These are phyloP conservation scores for Flaveria robusta DNA, from an alignment of 129 eudicot genomes.

Conservation along the genomic window DNA sequence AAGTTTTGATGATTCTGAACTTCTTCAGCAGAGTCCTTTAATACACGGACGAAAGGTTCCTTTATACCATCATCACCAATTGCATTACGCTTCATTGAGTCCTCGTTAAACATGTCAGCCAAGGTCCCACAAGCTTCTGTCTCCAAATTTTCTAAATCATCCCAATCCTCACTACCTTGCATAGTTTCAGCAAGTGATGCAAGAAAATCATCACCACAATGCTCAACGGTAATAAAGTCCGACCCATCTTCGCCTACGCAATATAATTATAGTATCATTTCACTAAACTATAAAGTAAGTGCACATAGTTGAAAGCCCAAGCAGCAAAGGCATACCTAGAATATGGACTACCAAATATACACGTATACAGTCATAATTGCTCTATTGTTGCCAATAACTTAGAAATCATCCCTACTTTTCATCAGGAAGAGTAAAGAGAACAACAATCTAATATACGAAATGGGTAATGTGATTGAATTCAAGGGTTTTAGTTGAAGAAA, in stretches of 20 bases:
- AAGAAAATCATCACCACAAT: constrained; percentile 94
- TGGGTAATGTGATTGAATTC: neutral
- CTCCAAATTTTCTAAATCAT: constrained; percentile 82
- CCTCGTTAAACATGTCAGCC: constrained; percentile 63
- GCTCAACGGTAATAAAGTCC: constrained; percentile 89
- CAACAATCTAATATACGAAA: neutral
- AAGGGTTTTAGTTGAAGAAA: constrained; percentile 35
- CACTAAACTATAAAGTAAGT: neutral
- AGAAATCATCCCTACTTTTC: neutral
- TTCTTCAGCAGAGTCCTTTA: constrained; percentile 54
- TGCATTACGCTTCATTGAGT: constrained; percentile 32
- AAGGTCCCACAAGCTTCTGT: constrained; percentile 83
- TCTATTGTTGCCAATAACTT: neutral
- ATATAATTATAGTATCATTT: neutral
- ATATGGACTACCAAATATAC: no score
- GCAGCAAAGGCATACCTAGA: neutral
- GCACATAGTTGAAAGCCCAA: neutral
- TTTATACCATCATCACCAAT: constrained; percentile 30
- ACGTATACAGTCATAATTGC: neutral
- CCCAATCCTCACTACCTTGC: constrained; percentile 94
- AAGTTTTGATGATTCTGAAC: constrained; percentile 44
- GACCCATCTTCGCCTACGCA: constrained; percentile 82
- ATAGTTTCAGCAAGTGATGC: constrained; percentile 82
- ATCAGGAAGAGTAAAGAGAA: neutral
- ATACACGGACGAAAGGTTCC: constrained; percentile 39